A percentile compares a stretch with the other conserved stretches of the same genome.
Evolutionary conservation across 352 stramenopile species (phyloP).

Genomic region (Phytophthora cryptogea): DNA sequence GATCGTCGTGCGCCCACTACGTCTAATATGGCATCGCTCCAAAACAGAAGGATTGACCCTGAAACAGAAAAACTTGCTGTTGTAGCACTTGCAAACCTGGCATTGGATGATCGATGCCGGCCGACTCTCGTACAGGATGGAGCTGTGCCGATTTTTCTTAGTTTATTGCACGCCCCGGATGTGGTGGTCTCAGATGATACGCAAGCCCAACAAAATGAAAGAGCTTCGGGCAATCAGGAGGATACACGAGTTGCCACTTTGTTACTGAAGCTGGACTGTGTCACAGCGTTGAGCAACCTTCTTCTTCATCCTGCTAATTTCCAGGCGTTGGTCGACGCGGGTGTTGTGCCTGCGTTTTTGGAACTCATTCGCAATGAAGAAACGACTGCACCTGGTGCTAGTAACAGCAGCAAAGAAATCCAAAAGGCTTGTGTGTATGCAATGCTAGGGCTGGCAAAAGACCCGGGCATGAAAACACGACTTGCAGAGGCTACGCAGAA

Average conservation of each 20-base stretch:
- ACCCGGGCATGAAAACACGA: conserved; percentile 71
- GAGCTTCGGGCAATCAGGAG: conserved; percentile 14
- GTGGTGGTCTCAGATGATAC: neutral
- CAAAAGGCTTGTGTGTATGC: conserved; percentile 79
- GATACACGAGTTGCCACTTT: conserved; percentile 32
- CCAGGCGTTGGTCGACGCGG: conserved; percentile 71
- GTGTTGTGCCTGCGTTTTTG: conserved; percentile 72
- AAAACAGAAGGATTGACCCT: conserved; percentile 32
- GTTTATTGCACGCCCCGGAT: conserved; percentile 43
- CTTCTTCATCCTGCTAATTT: conserved; percentile 86
- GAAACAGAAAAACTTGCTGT: conserved; percentile 75
- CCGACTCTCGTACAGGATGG: conserved; percentile 65
- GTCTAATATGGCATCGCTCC: neutral
- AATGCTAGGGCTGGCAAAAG: conserved; percentile 75
- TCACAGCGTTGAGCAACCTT: conserved; percentile 80
- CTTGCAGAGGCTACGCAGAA: conserved; percentile 51
- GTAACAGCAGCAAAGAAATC: conserved; percentile 58
- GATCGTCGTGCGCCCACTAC: neutral
- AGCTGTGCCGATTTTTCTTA: conserved; percentile 57
- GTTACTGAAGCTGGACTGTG: conserved; percentile 78
- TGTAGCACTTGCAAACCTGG: conserved; percentile 72
- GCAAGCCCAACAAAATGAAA: conserved; percentile 14
- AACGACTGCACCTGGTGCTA: conserved; percentile 13
- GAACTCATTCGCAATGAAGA: conserved; percentile 53
- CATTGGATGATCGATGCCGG: conserved; percentile 74